Percentiles rank a stretch among this genome's conserved stretches.
These are phyloP conservation scores for Schoenoplectus triqueter DNA, from an alignment of 202 grass and related monocot genomes.

Conservation along the genomic window DNA sequence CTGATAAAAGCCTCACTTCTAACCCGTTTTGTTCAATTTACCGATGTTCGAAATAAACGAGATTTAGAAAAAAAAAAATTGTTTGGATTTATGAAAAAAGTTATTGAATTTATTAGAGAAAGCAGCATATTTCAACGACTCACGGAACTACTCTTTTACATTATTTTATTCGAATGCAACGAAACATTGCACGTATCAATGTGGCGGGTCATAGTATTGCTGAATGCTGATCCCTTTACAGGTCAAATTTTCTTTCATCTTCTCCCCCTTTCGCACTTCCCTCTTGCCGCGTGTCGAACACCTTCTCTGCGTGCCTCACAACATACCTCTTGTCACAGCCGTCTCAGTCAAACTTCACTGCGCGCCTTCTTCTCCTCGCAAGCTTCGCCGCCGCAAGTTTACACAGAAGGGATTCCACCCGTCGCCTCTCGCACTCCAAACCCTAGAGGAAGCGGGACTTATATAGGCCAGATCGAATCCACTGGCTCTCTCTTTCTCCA, in stretches of 20 bases:
- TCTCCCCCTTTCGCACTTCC: not conserved
- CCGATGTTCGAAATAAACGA: not conserved
- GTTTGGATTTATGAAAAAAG: not conserved
- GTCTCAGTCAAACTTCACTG: constrained; percentile 21
- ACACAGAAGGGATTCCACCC: constrained; percentile 2
- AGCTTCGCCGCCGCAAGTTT: not conserved
- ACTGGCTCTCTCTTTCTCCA: not conserved
- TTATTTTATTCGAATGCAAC: not conserved
- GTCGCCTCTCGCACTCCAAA: not conserved
- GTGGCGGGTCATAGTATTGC: not conserved
- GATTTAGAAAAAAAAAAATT: not conserved
- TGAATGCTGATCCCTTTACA: not conserved
- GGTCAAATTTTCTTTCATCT: constrained; percentile 2
- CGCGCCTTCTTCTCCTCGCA: not conserved
- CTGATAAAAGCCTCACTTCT: too few species aligned
- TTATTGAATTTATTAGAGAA: not conserved
- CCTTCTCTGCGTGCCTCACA: not conserved
- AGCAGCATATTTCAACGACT: not conserved
- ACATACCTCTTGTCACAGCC: constrained; percentile 16
- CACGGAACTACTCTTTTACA: not conserved
- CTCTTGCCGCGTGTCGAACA: constrained; percentile 30
- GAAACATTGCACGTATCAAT: too few species aligned
- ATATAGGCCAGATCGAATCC: constrained; percentile 1
- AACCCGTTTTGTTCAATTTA: not conserved
- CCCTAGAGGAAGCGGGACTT: constrained; percentile 16